phyloP scores from a whole-genome alignment of 768 basidiomycete genomes.

The Fibroporia radiculosa region DNA sequence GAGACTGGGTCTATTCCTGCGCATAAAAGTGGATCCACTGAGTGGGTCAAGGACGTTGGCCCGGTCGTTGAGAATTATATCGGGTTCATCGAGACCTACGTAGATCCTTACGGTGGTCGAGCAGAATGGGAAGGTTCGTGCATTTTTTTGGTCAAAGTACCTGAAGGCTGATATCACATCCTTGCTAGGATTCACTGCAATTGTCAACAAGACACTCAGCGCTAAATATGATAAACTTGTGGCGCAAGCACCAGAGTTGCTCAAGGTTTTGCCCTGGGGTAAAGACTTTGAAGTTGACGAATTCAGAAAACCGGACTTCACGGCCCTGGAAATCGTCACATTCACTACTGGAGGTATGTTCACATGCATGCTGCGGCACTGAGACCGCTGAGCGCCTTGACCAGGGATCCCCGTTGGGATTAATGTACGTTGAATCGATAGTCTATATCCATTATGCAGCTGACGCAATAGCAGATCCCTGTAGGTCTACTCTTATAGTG shows the following conservation, averaged over 20 bases:
- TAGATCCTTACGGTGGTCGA: constrained; percentile 85
- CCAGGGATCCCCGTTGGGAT: constrained; percentile 82
- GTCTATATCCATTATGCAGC: not conserved
- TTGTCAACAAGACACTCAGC: constrained; percentile 78
- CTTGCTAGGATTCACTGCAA: constrained; percentile 71
- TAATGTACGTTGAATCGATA: constrained; percentile 41
- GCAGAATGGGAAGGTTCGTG: constrained; percentile 86
- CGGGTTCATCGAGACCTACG: constrained; percentile 73
- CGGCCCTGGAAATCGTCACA: constrained; percentile 71
- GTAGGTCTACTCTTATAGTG: constrained; percentile 25
- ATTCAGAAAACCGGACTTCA: constrained; percentile 85
- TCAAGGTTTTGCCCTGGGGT: constrained; percentile 83
- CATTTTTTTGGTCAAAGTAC: not conserved
- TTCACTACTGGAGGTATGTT: constrained; percentile 73
- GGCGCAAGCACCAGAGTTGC: constrained; percentile 64
- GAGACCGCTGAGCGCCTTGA: not conserved
- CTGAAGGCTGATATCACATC: not conserved
- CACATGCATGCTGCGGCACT: constrained; percentile 4
- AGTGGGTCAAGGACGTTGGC: constrained; percentile 84
- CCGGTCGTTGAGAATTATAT: constrained; percentile 87
- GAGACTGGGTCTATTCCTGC: constrained; percentile 69
- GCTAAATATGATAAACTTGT: constrained; percentile 78
- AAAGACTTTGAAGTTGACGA: constrained; percentile 37
- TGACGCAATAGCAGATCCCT: constrained; percentile 42
- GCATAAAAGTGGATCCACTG: constrained; percentile 68